Evolutionary conservation across 1,284 basidiomycete genomes (phyloP), one percentile per base, ranked within the genome.

Genomic region (Vanrija humicola): DNA sequence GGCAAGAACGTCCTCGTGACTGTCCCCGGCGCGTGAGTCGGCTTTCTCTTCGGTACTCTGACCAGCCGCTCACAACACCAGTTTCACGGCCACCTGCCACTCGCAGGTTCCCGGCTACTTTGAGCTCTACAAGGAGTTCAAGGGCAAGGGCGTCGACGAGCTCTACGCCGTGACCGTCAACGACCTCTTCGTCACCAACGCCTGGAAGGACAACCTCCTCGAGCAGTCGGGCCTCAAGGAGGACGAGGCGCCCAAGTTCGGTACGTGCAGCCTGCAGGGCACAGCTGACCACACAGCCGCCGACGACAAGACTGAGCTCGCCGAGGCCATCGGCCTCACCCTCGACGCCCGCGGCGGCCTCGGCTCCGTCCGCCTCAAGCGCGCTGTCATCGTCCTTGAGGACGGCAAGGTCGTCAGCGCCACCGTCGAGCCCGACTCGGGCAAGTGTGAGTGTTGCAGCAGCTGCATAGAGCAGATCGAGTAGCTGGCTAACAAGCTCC

Each of bases 1-100:
- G 87, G 88, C 40, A 88, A 84, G 78, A 87, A 85, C 67, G 70
- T 89, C 63, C 80, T 90, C 61, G 86, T 89, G 63, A 55, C 82
- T 74, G 63, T 70, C 34, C 69, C 68, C 28, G 70, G 68, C 58
- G 70, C 68, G 61, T 71, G 53, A 64, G 67, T 71, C 44, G 21
- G 49, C 39, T 19, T 28, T 38, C 44, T 10, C 4, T 26, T 23
- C 3, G 21, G 23, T 8, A n/a, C n/a, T n/a, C n/a, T n/a, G n/a
- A n/a, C 10, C 7, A 34, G 10, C 12, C 12, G 12, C 34, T 5
- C 34, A 12, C 34, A 8, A 39, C 45, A n/a, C 14, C 61, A 73
- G 71, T 82, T 88, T 87, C 76, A 84, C 82, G 14, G 80, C 80
- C 14, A 78, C 80, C 16, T 81, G 54, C 78, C 77, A 55, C 63